A percentile compares a stretch with the other conserved stretches of the same genome.
phyloP scores from a whole-genome alignment of 768 basidiomycete genomes.

The Nevesoporus exiguus region DNA sequence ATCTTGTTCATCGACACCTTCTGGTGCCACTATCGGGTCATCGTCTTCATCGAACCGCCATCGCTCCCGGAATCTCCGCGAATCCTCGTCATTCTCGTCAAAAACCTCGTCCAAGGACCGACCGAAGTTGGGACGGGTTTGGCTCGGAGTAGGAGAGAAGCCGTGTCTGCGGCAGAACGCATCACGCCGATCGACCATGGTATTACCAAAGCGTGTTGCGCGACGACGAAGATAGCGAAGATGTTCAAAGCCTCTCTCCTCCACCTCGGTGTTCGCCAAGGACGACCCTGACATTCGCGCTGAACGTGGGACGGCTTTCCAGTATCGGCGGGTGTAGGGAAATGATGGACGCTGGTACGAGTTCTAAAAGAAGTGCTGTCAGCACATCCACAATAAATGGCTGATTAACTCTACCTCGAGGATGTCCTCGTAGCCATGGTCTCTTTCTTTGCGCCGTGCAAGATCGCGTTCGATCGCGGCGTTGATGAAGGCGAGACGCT shows the following conservation, averaged over 20 bases:
- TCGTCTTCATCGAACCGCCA: conserved; percentile 75
- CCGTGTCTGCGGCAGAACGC: conserved; percentile 26
- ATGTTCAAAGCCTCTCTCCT: conserved; percentile 23
- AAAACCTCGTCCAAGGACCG: conserved; percentile 26
- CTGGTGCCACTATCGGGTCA: conserved; percentile 48
- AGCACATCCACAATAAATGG: not conserved
- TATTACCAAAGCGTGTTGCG: conserved; percentile 77
- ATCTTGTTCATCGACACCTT: conserved; percentile 65
- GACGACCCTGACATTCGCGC: conserved; percentile 33
- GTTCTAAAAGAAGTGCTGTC: conserved; percentile 40
- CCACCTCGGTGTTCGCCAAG: conserved; percentile 18
- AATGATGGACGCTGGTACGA: conserved; percentile 64
- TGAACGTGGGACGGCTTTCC: conserved; percentile 54
- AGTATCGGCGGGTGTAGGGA: conserved; percentile 60
- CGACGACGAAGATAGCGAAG: conserved; percentile 58
- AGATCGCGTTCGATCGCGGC: conserved; percentile 55
- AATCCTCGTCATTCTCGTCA: conserved; percentile 38
- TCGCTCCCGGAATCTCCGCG: conserved; percentile 45
- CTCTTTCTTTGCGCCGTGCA: conserved; percentile 66
- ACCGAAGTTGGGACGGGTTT: conserved; percentile 13
- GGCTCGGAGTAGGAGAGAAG: conserved; percentile 11
- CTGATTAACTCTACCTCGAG: conserved; percentile 58
- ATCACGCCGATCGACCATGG: conserved; percentile 69
- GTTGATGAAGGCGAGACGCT: conserved; percentile 55
- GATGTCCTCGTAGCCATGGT: conserved; percentile 83